phyloP scores from a whole-genome alignment of 345 rosid genomes.

The Eutrema heterophyllum region DNA sequence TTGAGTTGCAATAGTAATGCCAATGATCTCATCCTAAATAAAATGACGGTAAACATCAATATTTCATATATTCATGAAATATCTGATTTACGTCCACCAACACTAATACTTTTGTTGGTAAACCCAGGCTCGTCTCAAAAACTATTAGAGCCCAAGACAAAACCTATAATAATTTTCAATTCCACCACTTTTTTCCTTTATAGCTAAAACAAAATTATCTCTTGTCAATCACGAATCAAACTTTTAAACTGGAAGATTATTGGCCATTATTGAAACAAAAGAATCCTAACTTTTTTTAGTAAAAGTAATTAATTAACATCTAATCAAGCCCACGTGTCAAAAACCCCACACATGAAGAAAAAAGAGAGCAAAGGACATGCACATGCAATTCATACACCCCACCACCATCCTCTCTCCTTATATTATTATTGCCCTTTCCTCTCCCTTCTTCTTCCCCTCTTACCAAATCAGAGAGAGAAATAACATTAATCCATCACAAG shows the following conservation, averaged over 20 bases:
- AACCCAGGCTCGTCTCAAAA: too few species aligned
- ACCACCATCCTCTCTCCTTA: constrained; percentile 23
- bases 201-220: background rate
- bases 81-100: too few species aligned
- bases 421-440: constrained; percentile 23
- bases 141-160: too few species aligned
- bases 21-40: too few species aligned
- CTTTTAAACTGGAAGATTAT: background rate
- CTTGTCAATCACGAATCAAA: background rate
- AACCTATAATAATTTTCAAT: background rate
- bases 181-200: background rate
- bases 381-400: constrained; percentile 30
- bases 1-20: too few species aligned
- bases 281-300: background rate
- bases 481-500: background rate
- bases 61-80: too few species aligned
- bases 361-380: constrained; percentile 27
- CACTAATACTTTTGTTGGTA: too few species aligned
- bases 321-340: constrained; percentile 27
- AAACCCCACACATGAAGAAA: constrained; percentile 26
- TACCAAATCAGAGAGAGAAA: constrained; percentile 23
- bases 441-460: constrained; percentile 26
- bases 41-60: too few species aligned
- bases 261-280: background rate
- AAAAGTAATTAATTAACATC: constrained; percentile 1